phyloP scores from a whole-genome alignment of 805 yeast species.

The Metschnikowia continentalis region DNA sequence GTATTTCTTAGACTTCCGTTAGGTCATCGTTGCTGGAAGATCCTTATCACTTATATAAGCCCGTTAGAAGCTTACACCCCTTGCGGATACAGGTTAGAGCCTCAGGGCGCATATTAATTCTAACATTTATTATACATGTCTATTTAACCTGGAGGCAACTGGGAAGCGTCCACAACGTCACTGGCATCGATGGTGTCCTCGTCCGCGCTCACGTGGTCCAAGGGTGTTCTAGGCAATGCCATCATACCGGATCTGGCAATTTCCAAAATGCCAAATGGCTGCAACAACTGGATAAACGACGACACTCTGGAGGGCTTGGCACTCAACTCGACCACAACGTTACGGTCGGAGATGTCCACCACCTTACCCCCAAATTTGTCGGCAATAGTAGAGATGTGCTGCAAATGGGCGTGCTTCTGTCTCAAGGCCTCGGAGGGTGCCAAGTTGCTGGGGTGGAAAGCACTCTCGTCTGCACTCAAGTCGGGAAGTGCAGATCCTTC shows the following conservation, averaged over 20 bases:
- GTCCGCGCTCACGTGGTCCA: slow-evolving; percentile 49
- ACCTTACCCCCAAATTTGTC: slow-evolving; percentile 89
- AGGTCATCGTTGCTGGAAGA: too few relatives aligned
- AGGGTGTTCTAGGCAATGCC: slow-evolving; percentile 95
- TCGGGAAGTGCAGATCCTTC: slow-evolving; percentile 41
- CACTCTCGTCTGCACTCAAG: slow-evolving; percentile 41
- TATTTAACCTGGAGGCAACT: slow-evolving; percentile 86
- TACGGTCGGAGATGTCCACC: slow-evolving; percentile 88
- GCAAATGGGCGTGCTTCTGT: slow-evolving; percentile 86
- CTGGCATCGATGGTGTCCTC: slow-evolving; percentile 54
- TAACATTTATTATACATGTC: too few relatives aligned
- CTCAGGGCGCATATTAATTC: too few relatives aligned
- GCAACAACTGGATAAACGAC: slow-evolving; percentile 80
- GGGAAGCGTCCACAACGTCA: slow-evolving; percentile 80
- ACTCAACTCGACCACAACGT: slow-evolving; percentile 87
- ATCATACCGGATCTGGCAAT: slow-evolving; percentile 98
- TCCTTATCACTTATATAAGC: too few relatives aligned
- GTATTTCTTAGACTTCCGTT: too few relatives aligned
- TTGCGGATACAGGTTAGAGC: too few relatives aligned
- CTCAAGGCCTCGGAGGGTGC: slow-evolving; percentile 90
- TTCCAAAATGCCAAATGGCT: slow-evolving; percentile 95
- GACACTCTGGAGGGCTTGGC: slow-evolving; percentile 92
- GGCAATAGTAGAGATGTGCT: slow-evolving; percentile 75
- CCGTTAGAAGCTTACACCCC: too few relatives aligned
- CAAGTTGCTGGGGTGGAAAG: slow-evolving; percentile 83